Base-by-base conservation (phyloP, 768 basidiomycete species). In the Favolaschia claudopus region DNA sequence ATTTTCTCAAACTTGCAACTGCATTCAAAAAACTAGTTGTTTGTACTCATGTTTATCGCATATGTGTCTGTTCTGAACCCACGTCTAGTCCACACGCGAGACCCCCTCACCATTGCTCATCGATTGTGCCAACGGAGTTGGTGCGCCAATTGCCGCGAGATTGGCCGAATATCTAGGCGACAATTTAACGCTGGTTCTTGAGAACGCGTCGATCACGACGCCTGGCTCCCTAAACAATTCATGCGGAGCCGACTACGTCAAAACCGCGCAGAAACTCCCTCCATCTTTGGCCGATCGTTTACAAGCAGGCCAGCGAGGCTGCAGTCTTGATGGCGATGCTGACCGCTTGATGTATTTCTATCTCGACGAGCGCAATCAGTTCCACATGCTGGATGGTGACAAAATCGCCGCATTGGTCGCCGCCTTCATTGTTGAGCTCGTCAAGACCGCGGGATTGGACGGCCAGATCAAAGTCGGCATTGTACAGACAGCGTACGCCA, bases 81-180 rank as follows among this genome's bases (percentile, higher is more conserved):
- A 39, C 60, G 46, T 40, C 31, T 58, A 93, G 89, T 77, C 82
- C 24, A 86, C 87, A 57, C 88, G 88, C 72, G 74, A 78, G 37
- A 75, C 79, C 49, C 74, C 82, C 12, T 73, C 82, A 15, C 85
- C 88, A 33, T 69, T 99, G 43, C 72, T 91, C n/a, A 81, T 99
- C 37, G 97, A 99, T 73, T 99, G 97, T 71, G 97, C 97, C n/a
- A 99, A 99, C 71, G 97, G 97, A 25, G 97, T 99, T 22, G 97
- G 97, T 43, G 86, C 91, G 15, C 77, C 81, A 7, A 88, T 91
- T 34, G 87, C 92, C 13, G 77, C 78, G 31, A 84, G 82, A 38
- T 77, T 99, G 34, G 69, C 79, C 5, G 74, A 82, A 51, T 80
- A 85, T 50, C 83, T 97, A 22, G 84, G 82, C 17, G 79, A 79